These are phyloP conservation scores for Neocallimastix lanati DNA, from an alignment of 192 early-diverging fungal genomes.

Conservation along the genomic window DNA sequence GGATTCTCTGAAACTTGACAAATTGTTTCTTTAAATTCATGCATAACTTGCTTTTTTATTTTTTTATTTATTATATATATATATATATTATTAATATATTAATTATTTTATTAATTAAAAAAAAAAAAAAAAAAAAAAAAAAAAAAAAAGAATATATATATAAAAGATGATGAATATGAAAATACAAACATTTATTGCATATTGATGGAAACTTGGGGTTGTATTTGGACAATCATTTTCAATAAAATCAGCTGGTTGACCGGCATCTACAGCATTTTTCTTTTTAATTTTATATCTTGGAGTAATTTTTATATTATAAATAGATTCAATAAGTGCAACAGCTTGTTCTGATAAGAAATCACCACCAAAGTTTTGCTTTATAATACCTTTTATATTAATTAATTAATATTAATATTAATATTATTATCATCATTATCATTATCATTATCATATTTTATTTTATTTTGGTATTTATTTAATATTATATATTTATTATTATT, in stretches of 20 bases:
- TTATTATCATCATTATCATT: too few species aligned
- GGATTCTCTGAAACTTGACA: slow-evolving; percentile 57
- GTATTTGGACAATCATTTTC: slow-evolving; percentile 34
- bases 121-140: too few species aligned
- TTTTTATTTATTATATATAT: background rate
- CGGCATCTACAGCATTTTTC: slow-evolving; percentile 56
- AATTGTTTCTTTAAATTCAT: slow-evolving; percentile 88
- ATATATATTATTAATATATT: too few species aligned
- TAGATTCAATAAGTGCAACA: slow-evolving; percentile 32
- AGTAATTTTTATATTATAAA: slow-evolving; percentile 39
- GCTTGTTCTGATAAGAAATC: slow-evolving; percentile 65
- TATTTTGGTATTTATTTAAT: too few species aligned
- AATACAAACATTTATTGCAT: slow-evolving; percentile 50
- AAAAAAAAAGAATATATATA: too few species aligned
- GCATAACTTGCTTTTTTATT: slow-evolving; percentile 44
- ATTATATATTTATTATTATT: too few species aligned
- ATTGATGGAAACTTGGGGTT: slow-evolving; percentile 45
- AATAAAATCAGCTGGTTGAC: slow-evolving; percentile 32
- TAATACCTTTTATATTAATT: too few species aligned
- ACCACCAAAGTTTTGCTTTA: slow-evolving; percentile 57
- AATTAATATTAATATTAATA: too few species aligned
- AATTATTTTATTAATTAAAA: too few species aligned
- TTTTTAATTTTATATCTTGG: slow-evolving; percentile 69
- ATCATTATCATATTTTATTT: too few species aligned
- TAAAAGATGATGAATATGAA: too few species aligned